Base-by-base conservation (phyloP, 139 green algal species). In the Micromonas commoda region DNA sequence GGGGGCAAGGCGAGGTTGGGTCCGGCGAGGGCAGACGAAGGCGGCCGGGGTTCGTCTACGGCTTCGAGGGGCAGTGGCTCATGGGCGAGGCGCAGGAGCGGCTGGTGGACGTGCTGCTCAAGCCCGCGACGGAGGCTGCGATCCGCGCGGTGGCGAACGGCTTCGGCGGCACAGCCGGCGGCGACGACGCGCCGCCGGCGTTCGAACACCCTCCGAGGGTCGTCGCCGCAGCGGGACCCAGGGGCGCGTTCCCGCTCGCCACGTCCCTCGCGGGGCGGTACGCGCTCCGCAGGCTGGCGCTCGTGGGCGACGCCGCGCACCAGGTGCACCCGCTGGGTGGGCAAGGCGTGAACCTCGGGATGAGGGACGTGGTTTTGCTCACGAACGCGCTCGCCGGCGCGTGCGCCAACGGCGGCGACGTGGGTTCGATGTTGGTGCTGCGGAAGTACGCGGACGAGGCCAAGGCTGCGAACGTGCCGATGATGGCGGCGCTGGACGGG, bases 331-430 rank as follows among this genome's bases (percentile, higher is more conserved):
- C 84, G 3, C 77, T 88, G 13, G 84, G 83, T 9, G 84, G 84
- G 16, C 84, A 88, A 65, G 84, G 84, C 20, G 79, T 81, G 6
- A 88, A 88, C 72, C 60, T 88, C 2, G 84, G 84, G 1, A 82
- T 88, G 23, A 67, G 31, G 5, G 83, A 88, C 77, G 77, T 26
- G 31, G 24, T 38, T 13, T 28, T 60, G 26, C 60, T 85, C 26
- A 45, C 67, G 28, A 39, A 71, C 6, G 61, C 73, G 26, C 37
- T 88, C 32, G 70, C 24, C 29, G 24, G 26, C 1, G 80, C 65
- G 20, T 0, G 28, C 51, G 28, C 32, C 21, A 23, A 68, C 23
- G 81, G 77, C 20, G 35, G 51, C 19, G 77, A 82, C 67, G 52
- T 77, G 3, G 69, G 66, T n/a, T 37, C n/a, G 3, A 13, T 39